A percentile compares a stretch with the other conserved stretches of the same genome.
These are phyloP conservation scores for Gracilaria caudata DNA, from an alignment of 23 red algal species.

Conservation along the genomic window DNA sequence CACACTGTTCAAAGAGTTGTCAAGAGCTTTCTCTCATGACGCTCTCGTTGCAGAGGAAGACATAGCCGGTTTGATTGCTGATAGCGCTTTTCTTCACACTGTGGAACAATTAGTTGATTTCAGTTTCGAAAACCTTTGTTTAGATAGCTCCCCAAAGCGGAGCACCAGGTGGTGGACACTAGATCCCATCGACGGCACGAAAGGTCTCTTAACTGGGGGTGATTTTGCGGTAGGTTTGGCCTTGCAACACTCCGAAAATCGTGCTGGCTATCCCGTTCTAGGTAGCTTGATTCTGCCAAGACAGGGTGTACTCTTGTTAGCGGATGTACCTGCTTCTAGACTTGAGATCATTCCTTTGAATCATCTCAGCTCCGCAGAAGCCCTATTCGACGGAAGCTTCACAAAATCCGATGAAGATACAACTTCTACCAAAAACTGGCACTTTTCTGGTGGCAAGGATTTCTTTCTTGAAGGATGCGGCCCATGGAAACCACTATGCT, in stretches of 20 bases:
- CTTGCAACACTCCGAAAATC: not conserved
- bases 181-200: slow-evolving; percentile 57
- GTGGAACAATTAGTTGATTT: slow-evolving; percentile 13
- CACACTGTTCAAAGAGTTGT: slow-evolving; percentile 8
- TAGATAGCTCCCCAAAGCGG: not conserved
- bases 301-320: slow-evolving; percentile 21
- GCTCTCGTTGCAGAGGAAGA: slow-evolving; percentile 49
- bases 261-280: slow-evolving; percentile 11
- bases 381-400: not conserved
- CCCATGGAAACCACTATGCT: slow-evolving; percentile 37
- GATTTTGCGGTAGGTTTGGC: slow-evolving; percentile 37
- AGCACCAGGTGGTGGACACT: not conserved
- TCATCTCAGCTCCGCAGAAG: not conserved
- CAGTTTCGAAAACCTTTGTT: not conserved
- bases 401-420: not conserved
- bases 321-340: not conserved
- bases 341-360: slow-evolving; percentile 19
- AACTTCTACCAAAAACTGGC: not conserved
- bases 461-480: slow-evolving; percentile 1
- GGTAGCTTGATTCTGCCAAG: slow-evolving; percentile 10
- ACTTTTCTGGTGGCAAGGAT: slow-evolving; percentile 24
- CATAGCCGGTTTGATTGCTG: not conserved
- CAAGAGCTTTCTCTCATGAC: slow-evolving; percentile 13
- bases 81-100: not conserved
- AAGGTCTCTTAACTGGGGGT: slow-evolving; percentile 15